Percentiles rank a stretch among this genome's conserved stretches.
phyloP scores from a whole-genome alignment of 129 eudicot genomes.

The Pseudognaphalium luteoalbum region DNA sequence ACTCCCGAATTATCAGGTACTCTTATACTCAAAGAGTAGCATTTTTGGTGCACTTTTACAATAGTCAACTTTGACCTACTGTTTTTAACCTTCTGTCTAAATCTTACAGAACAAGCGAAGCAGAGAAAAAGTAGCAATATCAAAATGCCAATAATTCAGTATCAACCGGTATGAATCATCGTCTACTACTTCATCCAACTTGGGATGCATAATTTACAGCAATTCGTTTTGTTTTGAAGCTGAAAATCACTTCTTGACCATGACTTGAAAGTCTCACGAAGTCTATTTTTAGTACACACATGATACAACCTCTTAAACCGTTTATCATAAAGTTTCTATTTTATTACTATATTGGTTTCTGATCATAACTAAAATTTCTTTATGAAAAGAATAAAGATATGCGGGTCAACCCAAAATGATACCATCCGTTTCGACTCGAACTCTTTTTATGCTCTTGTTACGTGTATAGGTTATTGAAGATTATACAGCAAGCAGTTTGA shows the following conservation, averaged over 20 bases:
- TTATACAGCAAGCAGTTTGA: slow-evolving; percentile 45
- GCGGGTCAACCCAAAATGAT: not conserved
- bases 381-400: not conserved
- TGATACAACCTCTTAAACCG: too few species aligned
- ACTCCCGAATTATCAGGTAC: slow-evolving; percentile 69
- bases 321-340: too few species aligned
- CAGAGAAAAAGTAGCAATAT: slow-evolving; percentile 62
- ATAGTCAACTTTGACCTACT: slow-evolving; percentile 1
- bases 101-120: slow-evolving; percentile 56
- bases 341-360: too few species aligned
- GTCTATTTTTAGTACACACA: too few species aligned
- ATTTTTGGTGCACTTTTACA: slow-evolving; percentile 19
- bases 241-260: slow-evolving; percentile 10
- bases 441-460: not conserved
- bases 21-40: slow-evolving; percentile 14
- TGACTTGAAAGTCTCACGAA: too few species aligned
- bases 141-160: slow-evolving; percentile 48
- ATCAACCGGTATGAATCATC: slow-evolving; percentile 51
- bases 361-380: too few species aligned
- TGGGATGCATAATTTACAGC: not conserved
- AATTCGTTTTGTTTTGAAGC: slow-evolving; percentile 11
- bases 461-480: slow-evolving; percentile 57
- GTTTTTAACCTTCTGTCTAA: slow-evolving; percentile 12
- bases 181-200: slow-evolving; percentile 10
- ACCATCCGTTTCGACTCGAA: not conserved